phyloP scores from a whole-genome alignment of 106 monocot species.

The Allium sativum region DNA sequence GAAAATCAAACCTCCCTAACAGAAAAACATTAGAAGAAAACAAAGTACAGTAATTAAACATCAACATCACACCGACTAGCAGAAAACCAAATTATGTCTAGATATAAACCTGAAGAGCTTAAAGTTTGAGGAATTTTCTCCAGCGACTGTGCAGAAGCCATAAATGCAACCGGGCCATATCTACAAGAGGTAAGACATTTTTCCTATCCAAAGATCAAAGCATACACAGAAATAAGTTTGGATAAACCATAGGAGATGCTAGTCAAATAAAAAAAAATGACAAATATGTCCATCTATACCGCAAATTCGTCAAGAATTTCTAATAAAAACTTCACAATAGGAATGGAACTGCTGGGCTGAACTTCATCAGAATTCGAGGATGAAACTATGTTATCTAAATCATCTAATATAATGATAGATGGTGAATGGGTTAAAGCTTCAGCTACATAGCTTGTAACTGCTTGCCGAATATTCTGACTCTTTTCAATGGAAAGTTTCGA shows the following conservation, averaged over 20 bases:
- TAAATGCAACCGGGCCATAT: conserved; percentile 76
- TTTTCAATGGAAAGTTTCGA: conserved; percentile 80
- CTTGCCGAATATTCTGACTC: conserved; percentile 44
- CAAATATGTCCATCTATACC: conserved; percentile 28
- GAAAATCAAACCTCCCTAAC: conserved; percentile 94
- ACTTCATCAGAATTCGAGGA: conserved; percentile 50
- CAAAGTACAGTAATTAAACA: background rate
- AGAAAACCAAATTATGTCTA: background rate
- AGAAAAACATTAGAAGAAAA: conserved; percentile 3
- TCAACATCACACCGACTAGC: background rate
- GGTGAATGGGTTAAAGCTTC: conserved; percentile 78
- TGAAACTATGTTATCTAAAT: conserved; percentile 68
- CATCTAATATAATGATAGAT: conserved; percentile 85
- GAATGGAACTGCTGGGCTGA: conserved; percentile 40
- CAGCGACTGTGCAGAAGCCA: conserved; percentile 69
- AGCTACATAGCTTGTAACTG: conserved; percentile 46
- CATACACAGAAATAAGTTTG: background rate
- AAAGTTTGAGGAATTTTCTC: conserved; percentile 66
- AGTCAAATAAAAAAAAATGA: conserved; percentile 2
- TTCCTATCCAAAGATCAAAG: conserved; percentile 35
- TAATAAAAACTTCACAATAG: conserved; percentile 48
- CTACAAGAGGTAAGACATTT: conserved; percentile 51
- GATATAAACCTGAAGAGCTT: conserved; percentile 55
- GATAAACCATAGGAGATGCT: background rate
- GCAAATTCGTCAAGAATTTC: conserved; percentile 78